phyloP scores from a whole-genome alignment of 192 early-diverging fungal species.

The Coemansia sp. region DNA sequence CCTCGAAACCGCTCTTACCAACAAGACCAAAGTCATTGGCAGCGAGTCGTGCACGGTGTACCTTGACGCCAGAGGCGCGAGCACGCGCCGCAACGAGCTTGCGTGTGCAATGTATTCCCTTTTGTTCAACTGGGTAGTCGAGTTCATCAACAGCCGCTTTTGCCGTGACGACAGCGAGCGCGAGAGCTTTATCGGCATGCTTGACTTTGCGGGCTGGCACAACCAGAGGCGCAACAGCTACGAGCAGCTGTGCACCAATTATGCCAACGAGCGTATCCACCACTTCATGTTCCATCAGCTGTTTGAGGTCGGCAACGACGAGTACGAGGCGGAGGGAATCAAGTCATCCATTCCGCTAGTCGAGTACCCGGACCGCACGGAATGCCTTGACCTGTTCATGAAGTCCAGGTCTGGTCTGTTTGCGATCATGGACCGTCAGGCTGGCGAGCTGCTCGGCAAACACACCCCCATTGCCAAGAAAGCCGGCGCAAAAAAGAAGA shows the following conservation, averaged over 20 bases:
- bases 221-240: slow-evolving; percentile 73
- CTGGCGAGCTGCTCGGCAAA: slow-evolving; percentile 36
- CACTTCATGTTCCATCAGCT: slow-evolving; percentile 52
- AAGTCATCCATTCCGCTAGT: slow-evolving; percentile 71
- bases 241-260: slow-evolving; percentile 74
- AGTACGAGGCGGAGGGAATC: slow-evolving; percentile 77
- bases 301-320: slow-evolving; percentile 66
- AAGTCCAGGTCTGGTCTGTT: slow-evolving; percentile 73
- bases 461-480: neutral
- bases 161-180: slow-evolving; percentile 69
- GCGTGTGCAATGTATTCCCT: slow-evolving; percentile 86
- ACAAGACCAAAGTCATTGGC: slow-evolving; percentile 81
- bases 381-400: slow-evolving; percentile 72
- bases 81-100: slow-evolving; percentile 78
- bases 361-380: slow-evolving; percentile 63
- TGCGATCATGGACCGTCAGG: slow-evolving; percentile 71
- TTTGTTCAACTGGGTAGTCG: slow-evolving; percentile 88
- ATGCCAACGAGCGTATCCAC: slow-evolving; percentile 73
- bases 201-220: slow-evolving; percentile 80
- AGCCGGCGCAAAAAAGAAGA: slow-evolving; percentile 19
- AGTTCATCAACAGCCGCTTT: slow-evolving; percentile 88
- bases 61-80: slow-evolving; percentile 75
- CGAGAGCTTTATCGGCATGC: slow-evolving; percentile 65
- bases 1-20: slow-evolving; percentile 78
- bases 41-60: slow-evolving; percentile 88